Percentiles rank a stretch among this genome's conserved stretches.
Conservation (phyloP, 805 yeast species). For the Candida montana region DNA sequence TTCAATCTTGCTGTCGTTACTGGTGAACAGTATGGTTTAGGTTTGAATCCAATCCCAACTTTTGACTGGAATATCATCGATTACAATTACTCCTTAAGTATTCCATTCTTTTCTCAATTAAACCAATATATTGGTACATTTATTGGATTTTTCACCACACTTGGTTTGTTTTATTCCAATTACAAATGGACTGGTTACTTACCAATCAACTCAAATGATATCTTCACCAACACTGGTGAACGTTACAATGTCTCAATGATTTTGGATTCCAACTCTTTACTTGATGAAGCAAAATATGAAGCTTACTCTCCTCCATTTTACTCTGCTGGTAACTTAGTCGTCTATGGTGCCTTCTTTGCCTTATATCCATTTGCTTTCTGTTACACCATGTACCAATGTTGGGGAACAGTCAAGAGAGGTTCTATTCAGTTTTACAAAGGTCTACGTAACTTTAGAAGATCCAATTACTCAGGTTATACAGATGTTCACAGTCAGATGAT, state of each 20-base stretch:
- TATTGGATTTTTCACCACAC: conserved; percentile 28
- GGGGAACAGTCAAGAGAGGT: not conserved
- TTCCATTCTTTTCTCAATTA: conserved; percentile 38
- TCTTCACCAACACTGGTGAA: conserved; percentile 48
- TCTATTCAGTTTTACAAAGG: not conserved
- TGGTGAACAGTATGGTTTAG: conserved; percentile 42
- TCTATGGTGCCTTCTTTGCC: conserved; percentile 46
- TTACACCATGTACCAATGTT: conserved; percentile 12
- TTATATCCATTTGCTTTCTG: conserved; percentile 47
- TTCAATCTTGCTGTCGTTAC: conserved; percentile 43
- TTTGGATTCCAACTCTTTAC: conserved; percentile 32
- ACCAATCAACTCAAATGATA: conserved; percentile 42
- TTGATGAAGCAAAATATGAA: conserved; percentile 44
- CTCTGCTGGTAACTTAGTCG: conserved; percentile 54
- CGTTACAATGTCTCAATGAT: conserved; percentile 42
- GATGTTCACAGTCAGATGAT: conserved; percentile 53
- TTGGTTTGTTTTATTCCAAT: conserved; percentile 38
- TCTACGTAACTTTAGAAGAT: not conserved
- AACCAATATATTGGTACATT: conserved; percentile 31
- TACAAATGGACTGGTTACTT: conserved; percentile 32
- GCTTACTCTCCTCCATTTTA: conserved; percentile 63
- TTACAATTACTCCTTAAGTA: conserved; percentile 29
- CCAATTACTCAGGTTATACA: not conserved
- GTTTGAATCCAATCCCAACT: conserved; percentile 48
- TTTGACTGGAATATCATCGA: conserved; percentile 48